Base-by-base conservation (phyloP, 352 stramenopile species). In the Phytophthora ramorum region DNA sequence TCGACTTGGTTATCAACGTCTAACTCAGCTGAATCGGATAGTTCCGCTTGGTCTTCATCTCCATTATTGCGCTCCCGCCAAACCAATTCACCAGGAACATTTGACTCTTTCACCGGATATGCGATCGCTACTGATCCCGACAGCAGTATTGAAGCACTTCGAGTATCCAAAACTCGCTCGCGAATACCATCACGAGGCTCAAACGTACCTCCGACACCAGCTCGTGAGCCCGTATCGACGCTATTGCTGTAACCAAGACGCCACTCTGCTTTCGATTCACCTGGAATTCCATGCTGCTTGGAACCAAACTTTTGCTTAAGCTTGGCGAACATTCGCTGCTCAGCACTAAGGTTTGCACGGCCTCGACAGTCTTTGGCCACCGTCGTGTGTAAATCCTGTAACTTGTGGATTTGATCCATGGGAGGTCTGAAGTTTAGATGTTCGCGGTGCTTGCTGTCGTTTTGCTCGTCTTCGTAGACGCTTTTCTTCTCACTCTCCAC, bases 371-470 rank as follows among this genome's bases (percentile, higher is more conserved):
- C 78, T 28, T 72, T 83, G 5, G 79, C 66, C 1, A 88, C 80
- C 0, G 82, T 89, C 12, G 82, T 75, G 32, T 66, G 66, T 7
- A 91, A 75, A 40, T 87, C 82, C n/a, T 65, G 60, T 6, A 87
- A 47, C 2, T 45, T 52, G 13, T 83, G 69, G 20, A 83, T 83
- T 3, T 66, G 73, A 61, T 91, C 82, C 41, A 88, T 37, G 6
- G 82, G 71, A 8, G 82, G 82, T 2, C 82, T 72, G 26, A 76
- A 70, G 0, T 80, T 74, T 2, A 76, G 52, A 6, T 85, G 58
- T 28, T 83, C 75, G 32, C 70, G 78, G 64, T 88, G 71, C 56
- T 89, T 91, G 30, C 69, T 71, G 40, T 80, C 71, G 26, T 83
- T 72, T n/a, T 87, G 55, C 32, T 85, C 79, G n/a, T 77, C 60